phyloP scores from a whole-genome alignment of 495 filamentous ascomycete species.

The Pseudoneurospora amorphoporcata region DNA sequence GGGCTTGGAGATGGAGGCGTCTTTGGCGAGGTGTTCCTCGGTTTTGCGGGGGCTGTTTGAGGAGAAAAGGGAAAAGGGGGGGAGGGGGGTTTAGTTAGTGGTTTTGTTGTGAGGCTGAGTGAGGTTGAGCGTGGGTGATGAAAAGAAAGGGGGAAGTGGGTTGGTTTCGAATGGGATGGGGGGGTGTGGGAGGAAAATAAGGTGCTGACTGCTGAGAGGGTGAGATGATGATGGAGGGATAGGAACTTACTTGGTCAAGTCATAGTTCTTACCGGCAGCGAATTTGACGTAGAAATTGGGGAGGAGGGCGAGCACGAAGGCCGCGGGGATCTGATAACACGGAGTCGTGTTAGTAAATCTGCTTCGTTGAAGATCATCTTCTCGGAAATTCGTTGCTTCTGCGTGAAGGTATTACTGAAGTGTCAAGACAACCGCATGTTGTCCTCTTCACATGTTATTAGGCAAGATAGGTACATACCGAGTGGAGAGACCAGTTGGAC shows the following conservation, averaged over 20 bases:
- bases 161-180: not conserved
- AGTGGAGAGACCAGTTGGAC: conserved; percentile 37
- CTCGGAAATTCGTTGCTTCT: too few species aligned
- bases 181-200: too few species aligned
- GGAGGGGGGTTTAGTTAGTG: not conserved
- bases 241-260: conserved; percentile 19
- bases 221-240: not conserved
- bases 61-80: too few species aligned
- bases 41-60: conserved; percentile 15
- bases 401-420: not conserved
- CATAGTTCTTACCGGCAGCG: conserved; percentile 31
- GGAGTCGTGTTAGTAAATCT: not conserved
- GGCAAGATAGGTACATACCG: conserved; percentile 18
- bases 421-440: not conserved
- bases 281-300: conserved; percentile 27
- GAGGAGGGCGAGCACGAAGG: conserved; percentile 27
- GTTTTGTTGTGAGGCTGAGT: not conserved
- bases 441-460: not conserved
- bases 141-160: not conserved
- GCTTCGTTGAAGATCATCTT: not conserved
- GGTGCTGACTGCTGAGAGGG: too few species aligned
- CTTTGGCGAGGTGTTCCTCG: conserved; percentile 20
- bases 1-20: conserved; percentile 31
- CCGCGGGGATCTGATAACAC: conserved; percentile 33
- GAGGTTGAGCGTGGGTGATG: not conserved